Evolutionary conservation across 495 filamentous ascomycete species (phyloP), one percentile per base, ranked within the genome.

Genomic region (Physcia stellaris): DNA sequence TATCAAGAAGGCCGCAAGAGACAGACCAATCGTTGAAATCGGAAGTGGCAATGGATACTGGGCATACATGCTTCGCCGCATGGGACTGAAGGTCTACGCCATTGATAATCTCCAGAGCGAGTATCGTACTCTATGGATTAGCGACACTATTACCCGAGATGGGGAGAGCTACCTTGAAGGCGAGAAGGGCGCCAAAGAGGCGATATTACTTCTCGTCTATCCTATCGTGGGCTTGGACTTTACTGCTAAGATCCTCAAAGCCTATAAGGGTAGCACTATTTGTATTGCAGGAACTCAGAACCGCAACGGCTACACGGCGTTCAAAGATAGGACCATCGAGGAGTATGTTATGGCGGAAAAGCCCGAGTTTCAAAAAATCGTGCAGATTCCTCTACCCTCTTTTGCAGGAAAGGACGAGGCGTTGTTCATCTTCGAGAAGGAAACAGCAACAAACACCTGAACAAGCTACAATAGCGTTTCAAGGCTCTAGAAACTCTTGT

Each of bases 281-380:
- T 63, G 71, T 15, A 67, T 77, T 11, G 75, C 69, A 1, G 73
- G 75, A n/a, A 77, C 76, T 32, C 72, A 77, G 57, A 78, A 77
- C 50, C 40, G 32, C 32, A 77, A 71, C 45, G 68, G 75, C n/a
- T 79, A 76, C 45, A 80, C 76, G 3, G 72, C 56, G 4, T 79
- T 79, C 45, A 54, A 50, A 16, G 60, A 61, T 28, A 46, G 57
- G 53, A 69, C 62, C 12, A 63, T 75, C 46, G 67, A 71, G 42
- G 65, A 68, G 40, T 78, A 65, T 49, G 64, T 79, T 52, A 57
- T 45, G 39, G 49, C 51, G 18, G 63, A 73, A 54, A 63, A 60
- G 24, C 19, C 29, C 27, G 52, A 29, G 17, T 70, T 58, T 55
- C 41, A 43, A 32, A 59, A 60, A 50, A 52, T 61, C 2, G 59